Base-by-base conservation (phyloP, 106 monocot species). In the Narthecium ossifragum region DNA sequence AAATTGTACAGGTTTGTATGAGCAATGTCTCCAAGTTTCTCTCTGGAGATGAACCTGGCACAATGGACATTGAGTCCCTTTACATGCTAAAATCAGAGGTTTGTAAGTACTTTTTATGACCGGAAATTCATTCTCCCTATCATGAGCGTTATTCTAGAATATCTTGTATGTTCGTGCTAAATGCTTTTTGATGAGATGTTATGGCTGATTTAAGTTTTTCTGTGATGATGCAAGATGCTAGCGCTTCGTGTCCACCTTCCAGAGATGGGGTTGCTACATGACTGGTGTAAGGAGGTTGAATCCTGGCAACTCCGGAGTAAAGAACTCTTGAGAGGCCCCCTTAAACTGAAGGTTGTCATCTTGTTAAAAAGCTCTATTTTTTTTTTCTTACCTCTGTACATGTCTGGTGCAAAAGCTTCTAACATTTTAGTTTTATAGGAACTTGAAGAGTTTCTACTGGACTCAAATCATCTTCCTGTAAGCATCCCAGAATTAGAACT, bases 401-500 rank as follows among this genome's bases (percentile, higher is more conserved):
- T 6, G 43, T 17, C 10, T 36, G 36, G 51, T 21, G 6, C 57
- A n/a, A 68, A 23, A 22, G 10, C 47, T 33, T 70, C 51, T 55
- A 15, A 26, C 6, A 12, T 27, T 41, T 66, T 11, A 14, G 6
- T 30, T 55, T 5, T 68, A 9, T 75, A 89, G 89, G 89, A 89
- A 28, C 74, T 89, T 59, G 81, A 85, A 60, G 59, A 51, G 41
- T 89, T 89, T 64, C 57, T 89, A 29, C 50, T 49, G 18, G 69
- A 37, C 26, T 45, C 62, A 22, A 67, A 57, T 62, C 46, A 67
- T 55, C 41, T 78, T 26, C 75, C 46, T 59, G 52, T 78, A 57
- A 70, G 59, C 36, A 78, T 85, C 73, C 81, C 89, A 47, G 83
- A 85, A 55, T 52, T 89, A 51, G 61, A 85, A 46, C 61, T 75